A percentile compares a stretch with the other conserved stretches of the same genome.
Conservation (phyloP, 805 yeast genomes). For the Priceomyces haplophilus region DNA sequence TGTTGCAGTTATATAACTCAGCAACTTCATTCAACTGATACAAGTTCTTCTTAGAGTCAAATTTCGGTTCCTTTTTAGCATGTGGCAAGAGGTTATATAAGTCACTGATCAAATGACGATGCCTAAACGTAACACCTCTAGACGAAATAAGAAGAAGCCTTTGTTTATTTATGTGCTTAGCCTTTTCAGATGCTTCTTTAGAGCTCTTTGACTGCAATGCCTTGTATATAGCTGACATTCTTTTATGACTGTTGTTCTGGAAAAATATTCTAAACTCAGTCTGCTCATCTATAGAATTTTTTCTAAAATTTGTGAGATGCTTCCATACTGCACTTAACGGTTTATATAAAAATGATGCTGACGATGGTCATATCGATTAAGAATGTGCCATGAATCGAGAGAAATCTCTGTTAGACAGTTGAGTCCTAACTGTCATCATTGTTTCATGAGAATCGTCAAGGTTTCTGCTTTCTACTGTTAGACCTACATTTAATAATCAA, state of each 20-base stretch:
- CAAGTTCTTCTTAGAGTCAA: constrained; percentile 88
- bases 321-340: too few species aligned
- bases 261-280: background rate
- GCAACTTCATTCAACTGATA: constrained; percentile 92
- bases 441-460: too few species aligned
- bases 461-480: too few species aligned
- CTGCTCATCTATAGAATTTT: constrained; percentile 12
- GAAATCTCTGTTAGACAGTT: too few species aligned
- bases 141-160: constrained; percentile 86
- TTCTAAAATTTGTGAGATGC: background rate
- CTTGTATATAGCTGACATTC: constrained; percentile 46
- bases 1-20: constrained; percentile 95
- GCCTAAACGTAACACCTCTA: constrained; percentile 92
- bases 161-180: constrained; percentile 76
- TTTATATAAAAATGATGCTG: too few species aligned
- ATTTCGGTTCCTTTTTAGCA: constrained; percentile 92
- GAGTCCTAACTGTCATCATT: too few species aligned
- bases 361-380: too few species aligned
- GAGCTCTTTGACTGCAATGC: constrained; percentile 45
- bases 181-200: constrained; percentile 45
- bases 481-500: too few species aligned
- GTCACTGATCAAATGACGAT: constrained; percentile 89
- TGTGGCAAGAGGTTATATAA: constrained; percentile 81
- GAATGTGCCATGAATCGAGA: too few species aligned
- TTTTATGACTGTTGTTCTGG: background rate